A percentile compares a stretch with the other conserved stretches of the same genome.
phyloP scores from a whole-genome alignment of 2,329 filamentous ascomycete species.

The Aschersonia sp. region DNA sequence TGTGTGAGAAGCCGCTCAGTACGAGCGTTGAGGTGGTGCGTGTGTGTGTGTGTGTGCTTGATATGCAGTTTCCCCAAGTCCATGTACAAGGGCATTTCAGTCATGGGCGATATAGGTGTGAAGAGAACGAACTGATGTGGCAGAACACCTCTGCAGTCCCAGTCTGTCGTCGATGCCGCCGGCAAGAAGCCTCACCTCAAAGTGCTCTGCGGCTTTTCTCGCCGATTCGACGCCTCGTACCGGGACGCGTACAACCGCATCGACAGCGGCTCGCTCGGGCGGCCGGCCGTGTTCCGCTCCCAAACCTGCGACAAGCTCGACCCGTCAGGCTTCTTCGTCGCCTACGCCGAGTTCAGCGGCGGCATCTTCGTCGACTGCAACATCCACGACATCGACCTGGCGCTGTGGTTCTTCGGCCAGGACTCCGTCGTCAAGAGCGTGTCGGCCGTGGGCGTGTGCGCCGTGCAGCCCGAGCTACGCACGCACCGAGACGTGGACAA shows the following conservation, averaged over 20 bases:
- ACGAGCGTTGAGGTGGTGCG: conserved; percentile 44
- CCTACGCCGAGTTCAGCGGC: conserved; percentile 49
- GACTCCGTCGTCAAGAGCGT: conserved; percentile 16
- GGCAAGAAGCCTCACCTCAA: conserved; percentile 43
- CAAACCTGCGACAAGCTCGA: conserved; percentile 58
- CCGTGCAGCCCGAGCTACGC: conserved; percentile 16
- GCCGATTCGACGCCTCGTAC: conserved; percentile 49
- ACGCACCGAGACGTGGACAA: conserved; percentile 19
- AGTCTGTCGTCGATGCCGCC: conserved; percentile 44
- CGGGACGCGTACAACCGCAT: conserved; percentile 41
- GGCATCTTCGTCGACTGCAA: conserved; percentile 60
- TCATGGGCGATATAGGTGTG: conserved; percentile 6
- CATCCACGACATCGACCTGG: conserved; percentile 48
- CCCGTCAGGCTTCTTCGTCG: conserved; percentile 52
- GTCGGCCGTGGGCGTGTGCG: conserved; percentile 15
- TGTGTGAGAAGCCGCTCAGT: conserved; percentile 46
- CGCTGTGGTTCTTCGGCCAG: conserved; percentile 19
- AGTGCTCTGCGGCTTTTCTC: conserved; percentile 35
- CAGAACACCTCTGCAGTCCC: conserved; percentile 25
- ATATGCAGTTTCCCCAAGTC: no score
- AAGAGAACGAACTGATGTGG: conserved; percentile 13
- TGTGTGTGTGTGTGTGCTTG: not conserved
- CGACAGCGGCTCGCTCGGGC: conserved; percentile 40
- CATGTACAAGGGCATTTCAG: no score
- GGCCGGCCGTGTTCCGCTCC: conserved; percentile 44